Base-by-base conservation (phyloP, 2,329 filamentous ascomycete genomes). In the Xylariaceae sp. region DNA sequence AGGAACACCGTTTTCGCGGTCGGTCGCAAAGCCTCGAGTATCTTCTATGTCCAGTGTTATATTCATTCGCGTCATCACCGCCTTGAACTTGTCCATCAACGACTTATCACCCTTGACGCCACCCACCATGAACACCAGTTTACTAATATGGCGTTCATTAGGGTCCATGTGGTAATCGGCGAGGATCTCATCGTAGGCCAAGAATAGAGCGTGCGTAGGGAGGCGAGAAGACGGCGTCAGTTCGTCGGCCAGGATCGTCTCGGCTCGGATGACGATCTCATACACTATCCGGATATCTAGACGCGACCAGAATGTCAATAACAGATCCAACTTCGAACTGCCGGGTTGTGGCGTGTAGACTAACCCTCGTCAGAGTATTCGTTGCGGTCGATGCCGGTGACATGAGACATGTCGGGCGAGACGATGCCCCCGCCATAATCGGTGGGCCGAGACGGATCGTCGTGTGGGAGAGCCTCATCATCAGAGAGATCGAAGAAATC, bases 91-190 rank as follows among this genome's bases (percentile, higher is more conserved):
- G 59, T 88, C 83, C 63, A 84, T 80, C 34, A 95, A 77, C 3
- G 80, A 80, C 39, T 75, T 76, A 51, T 81, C 74, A 51, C 82
- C 81, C 59, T 80, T 79, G 67, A 84, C 81, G 61, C 85, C 86
- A 55, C 89, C 88, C 71, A 96, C 85, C 68, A 87, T 87, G 72
- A 94, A 90, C 58, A 96, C 76, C 67, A 95, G 86, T 63, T 88
- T 84, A 64, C 91, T 86, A 68, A 92, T 87, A 66, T 88, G 84
- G 66, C 86, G 85, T 68, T 92, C 89, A 65, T 89, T 86, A n/a
- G 85, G 81, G 60, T 90, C 82, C 64, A 90, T 77, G 57, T 85
- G 88, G 76, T 89, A 78, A 64, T 85, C 78, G 4, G 83, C 83
- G n/a, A 96, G 82, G 48, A 92, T 80, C 58, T 84, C 80, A 70